These are phyloP conservation scores for Helotiales sp. DNA, from an alignment of 2,329 filamentous ascomycete species.

Conservation along the genomic window DNA sequence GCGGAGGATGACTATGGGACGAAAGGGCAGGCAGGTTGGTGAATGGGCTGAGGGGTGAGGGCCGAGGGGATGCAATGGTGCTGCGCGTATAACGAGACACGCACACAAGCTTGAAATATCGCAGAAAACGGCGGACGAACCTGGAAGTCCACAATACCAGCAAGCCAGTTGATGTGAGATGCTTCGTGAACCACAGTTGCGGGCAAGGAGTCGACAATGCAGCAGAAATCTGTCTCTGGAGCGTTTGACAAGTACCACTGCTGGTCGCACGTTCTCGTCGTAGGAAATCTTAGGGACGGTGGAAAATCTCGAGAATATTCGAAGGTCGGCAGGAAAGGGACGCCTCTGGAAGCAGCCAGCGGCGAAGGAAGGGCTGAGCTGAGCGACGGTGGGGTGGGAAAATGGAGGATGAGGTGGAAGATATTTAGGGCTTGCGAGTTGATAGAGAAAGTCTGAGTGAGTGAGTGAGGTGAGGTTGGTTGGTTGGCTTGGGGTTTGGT, in stretches of 20 bases:
- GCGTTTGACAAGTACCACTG: constrained; percentile 31
- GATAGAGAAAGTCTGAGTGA: neutral
- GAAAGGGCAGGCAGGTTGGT: constrained; percentile 3
- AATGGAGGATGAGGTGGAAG: neutral
- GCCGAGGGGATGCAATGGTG: constrained; percentile 17
- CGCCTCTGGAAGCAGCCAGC: constrained; percentile 18
- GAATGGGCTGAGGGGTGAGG: constrained; percentile 8
- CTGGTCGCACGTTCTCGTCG: constrained; percentile 32
- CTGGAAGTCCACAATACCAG: constrained; percentile 25
- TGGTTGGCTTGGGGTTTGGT: no score
- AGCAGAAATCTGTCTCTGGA: constrained; percentile 16
- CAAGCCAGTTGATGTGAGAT: constrained; percentile 19
- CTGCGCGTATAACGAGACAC: constrained; percentile 29
- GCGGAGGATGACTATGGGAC: constrained; percentile 18
- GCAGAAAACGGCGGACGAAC: constrained; percentile 25
- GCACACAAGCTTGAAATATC: constrained; percentile 23
- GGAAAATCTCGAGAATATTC: constrained; percentile 12
- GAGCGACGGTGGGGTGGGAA: constrained; percentile 10
- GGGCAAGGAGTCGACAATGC: constrained; percentile 27
- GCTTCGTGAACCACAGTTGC: constrained; percentile 23
- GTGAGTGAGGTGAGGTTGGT: neutral
- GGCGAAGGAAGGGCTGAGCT: constrained; percentile 15
- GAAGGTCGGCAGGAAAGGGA: constrained; percentile 10
- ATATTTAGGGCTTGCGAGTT: neutral
- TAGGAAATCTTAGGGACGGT: constrained; percentile 12